Evolutionary conservation across 2,329 filamentous ascomycete species (phyloP).

Genomic region (Penicillium thymicola): DNA sequence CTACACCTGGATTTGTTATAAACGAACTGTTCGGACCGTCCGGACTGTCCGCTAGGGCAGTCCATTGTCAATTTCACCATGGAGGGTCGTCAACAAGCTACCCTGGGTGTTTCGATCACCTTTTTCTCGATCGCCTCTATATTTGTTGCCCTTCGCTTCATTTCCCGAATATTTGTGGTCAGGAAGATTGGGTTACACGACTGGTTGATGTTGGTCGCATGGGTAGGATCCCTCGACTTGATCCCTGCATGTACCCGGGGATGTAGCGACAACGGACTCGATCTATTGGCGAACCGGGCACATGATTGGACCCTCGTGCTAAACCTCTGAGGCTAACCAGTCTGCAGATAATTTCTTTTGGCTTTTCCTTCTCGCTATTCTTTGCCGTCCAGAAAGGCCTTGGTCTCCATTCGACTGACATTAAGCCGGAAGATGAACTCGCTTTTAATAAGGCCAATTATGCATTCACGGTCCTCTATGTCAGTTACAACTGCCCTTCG

Average conservation of each 20-base stretch:
- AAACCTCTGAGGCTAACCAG: conserved; percentile 1
- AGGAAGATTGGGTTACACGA: conserved; percentile 72
- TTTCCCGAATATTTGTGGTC: conserved; percentile 71
- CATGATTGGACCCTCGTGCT: conserved; percentile 1
- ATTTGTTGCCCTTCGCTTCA: conserved; percentile 71
- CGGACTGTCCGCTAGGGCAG: conserved; percentile 1
- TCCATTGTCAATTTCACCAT: conserved; percentile 18
- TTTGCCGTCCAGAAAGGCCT: conserved; percentile 44
- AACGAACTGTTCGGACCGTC: background rate
- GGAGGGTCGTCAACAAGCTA: conserved; percentile 36
- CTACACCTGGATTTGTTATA: background rate
- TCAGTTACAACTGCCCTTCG: conserved; percentile 35
- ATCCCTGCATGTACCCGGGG: conserved; percentile 13
- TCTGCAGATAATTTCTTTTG: conserved; percentile 42
- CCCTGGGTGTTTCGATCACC: conserved; percentile 43
- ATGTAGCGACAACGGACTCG: conserved; percentile 2
- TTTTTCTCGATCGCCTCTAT: conserved; percentile 64
- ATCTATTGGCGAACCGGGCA: background rate
- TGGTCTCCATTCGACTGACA: conserved; percentile 41
- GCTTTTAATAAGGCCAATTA: conserved; percentile 52
- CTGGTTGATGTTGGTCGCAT: conserved; percentile 75
- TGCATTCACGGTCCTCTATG: conserved; percentile 60
- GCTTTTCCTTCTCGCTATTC: conserved; percentile 47
- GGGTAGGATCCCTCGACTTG: conserved; percentile 48
- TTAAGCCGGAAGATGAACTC: conserved; percentile 29